phyloP scores from a whole-genome alignment of 805 yeast genomes.

The Jamesozyma spencerorum region DNA sequence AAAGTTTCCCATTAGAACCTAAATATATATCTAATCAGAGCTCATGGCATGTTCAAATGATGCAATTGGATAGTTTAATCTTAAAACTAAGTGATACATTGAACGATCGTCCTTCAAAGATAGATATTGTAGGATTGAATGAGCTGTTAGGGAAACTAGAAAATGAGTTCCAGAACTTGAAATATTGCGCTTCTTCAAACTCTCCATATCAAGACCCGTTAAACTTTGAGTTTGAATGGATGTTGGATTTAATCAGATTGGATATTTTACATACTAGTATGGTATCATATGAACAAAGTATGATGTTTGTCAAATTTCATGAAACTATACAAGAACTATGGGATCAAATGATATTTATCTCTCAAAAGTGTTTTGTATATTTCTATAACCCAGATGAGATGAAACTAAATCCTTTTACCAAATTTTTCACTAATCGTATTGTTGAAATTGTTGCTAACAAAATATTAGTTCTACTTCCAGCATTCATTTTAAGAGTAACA shows the following conservation, averaged over 20 bases:
- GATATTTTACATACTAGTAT: conserved; percentile 17
- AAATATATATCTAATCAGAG: conserved; percentile 1
- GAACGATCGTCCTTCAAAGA: conserved; percentile 16
- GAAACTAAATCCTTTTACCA: conserved; percentile 11
- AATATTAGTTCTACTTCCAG: conserved; percentile 20
- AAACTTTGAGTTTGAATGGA: conserved; percentile 18
- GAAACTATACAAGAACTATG: conserved; percentile 14
- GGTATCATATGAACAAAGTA: conserved; percentile 16
- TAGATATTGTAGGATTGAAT: conserved; percentile 10
- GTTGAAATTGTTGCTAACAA: conserved; percentile 23
- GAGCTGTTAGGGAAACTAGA: conserved; percentile 7
- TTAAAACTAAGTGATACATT: conserved; percentile 13
- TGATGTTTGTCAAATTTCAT: conserved; percentile 9
- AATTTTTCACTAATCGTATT: conserved; percentile 23
- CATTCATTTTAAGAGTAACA: conserved; percentile 20
- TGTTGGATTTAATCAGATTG: conserved; percentile 16
- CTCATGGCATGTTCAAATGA: conserved; percentile 17
- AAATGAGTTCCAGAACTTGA: conserved; percentile 8
- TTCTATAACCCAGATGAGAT: conserved; percentile 9
- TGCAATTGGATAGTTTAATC: conserved; percentile 13
- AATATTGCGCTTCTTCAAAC: not conserved
- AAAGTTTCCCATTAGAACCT: conserved; percentile 12
- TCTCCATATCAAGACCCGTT: not conserved
- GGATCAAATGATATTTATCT: conserved; percentile 15
- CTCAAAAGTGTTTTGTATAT: conserved; percentile 15